Percentiles rank a stretch among this genome's conserved stretches.
phyloP scores from a whole-genome alignment of 768 basidiomycete species.

The Suillus discolor region DNA sequence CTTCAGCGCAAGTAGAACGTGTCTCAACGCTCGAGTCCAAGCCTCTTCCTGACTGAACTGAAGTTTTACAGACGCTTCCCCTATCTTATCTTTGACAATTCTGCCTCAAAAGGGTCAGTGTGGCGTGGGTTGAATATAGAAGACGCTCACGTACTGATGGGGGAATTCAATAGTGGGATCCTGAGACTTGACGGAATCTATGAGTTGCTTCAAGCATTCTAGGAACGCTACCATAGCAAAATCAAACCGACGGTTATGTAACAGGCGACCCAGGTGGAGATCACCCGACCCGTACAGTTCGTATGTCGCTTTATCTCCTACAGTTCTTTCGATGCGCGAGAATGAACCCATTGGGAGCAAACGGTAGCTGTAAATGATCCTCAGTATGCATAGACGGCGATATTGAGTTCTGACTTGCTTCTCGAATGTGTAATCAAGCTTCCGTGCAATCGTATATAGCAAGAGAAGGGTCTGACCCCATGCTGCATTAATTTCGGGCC shows the following conservation, averaged over 20 bases:
- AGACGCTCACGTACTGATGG: conserved; percentile 68
- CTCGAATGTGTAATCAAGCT: conserved; percentile 87
- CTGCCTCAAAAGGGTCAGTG: conserved; percentile 39
- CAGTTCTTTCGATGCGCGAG: conserved; percentile 84
- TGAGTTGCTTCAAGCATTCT: conserved; percentile 90
- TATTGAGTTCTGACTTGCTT: conserved; percentile 50
- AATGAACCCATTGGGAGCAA: conserved; percentile 95
- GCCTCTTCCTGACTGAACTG: conserved; percentile 95
- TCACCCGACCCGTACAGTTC: conserved; percentile 97
- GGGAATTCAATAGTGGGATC: conserved; percentile 78
- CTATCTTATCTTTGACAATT: conserved; percentile 92
- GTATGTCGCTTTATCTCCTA: conserved; percentile 81
- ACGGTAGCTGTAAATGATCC: conserved; percentile 62
- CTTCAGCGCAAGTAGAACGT: conserved; percentile 88
- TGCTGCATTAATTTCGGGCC: conserved; percentile 98
- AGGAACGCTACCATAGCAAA: conserved; percentile 95
- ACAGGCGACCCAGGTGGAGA: conserved; percentile 79
- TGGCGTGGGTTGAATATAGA: not conserved
- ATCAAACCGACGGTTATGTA: conserved; percentile 96
- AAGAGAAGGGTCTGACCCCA: conserved; percentile 97
- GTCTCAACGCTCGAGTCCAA: conserved; percentile 93
- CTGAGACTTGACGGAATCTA: conserved; percentile 80
- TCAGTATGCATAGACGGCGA: conserved; percentile 13
- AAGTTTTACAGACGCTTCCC: conserved; percentile 90
- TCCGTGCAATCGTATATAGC: conserved; percentile 87